Percentiles rank a stretch among this genome's conserved stretches.
These are phyloP conservation scores for Phytophthora capsici DNA, from an alignment of 352 stramenopile genomes.

Conservation along the genomic window DNA sequence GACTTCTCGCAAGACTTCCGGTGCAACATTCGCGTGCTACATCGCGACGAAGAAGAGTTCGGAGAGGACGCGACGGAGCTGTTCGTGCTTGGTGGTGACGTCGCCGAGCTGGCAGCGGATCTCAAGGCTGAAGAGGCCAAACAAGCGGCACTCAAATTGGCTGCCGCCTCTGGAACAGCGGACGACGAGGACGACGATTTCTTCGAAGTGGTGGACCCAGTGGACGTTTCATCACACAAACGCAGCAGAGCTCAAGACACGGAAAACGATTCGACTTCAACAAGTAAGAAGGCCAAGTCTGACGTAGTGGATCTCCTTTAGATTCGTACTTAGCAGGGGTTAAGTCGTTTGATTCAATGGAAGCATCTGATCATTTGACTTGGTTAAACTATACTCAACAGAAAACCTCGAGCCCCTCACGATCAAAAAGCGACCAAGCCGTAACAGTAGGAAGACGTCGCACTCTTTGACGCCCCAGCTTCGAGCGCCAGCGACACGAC, in stretches of 20 bases:
- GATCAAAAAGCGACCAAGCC: conserved; percentile 14
- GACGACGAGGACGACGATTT: conserved; percentile 38
- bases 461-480: conserved; percentile 6
- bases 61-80: conserved; percentile 72
- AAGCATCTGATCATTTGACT: conserved; percentile 2
- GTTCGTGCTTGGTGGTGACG: conserved; percentile 79
- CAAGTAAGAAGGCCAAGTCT: conserved; percentile 39
- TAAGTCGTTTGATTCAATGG: neutral
- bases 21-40: conserved; percentile 82
- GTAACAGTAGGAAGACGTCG: conserved; percentile 18
- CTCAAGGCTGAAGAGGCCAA: conserved; percentile 48
- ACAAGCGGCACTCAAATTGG: conserved; percentile 32
- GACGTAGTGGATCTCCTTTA: conserved; percentile 27
- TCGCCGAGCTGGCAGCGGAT: conserved; percentile 61
- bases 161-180: conserved; percentile 6
- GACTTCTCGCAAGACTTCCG: conserved; percentile 96
- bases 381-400: conserved; percentile 14
- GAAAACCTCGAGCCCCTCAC: conserved; percentile 3
- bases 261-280: conserved; percentile 7
- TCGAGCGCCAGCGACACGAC: conserved; percentile 9
- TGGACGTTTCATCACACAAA: conserved; percentile 31
- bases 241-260: conserved; percentile 17
- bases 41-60: conserved; percentile 68
- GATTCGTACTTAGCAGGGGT: conserved; percentile 36
- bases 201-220: conserved; percentile 34